Conservation (phyloP, 352 stramenopile genomes). For the Globisporangium rhizosaccharum region DNA sequence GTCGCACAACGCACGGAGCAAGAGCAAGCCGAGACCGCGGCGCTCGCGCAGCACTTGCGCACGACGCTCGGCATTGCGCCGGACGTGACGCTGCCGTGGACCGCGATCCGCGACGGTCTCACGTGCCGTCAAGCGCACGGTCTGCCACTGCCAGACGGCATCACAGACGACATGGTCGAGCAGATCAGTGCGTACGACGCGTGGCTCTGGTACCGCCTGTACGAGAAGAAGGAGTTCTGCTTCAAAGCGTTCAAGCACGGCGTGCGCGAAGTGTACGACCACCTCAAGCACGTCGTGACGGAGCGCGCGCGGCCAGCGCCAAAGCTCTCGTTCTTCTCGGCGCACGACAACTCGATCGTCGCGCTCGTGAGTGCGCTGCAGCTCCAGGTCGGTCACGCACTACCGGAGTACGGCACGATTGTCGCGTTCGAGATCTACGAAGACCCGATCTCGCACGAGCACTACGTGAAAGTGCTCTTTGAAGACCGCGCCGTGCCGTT, state of each 20-base stretch:
- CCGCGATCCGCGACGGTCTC: constrained; percentile 59
- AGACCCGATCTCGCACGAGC: constrained; percentile 28
- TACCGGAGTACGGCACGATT: constrained; percentile 69
- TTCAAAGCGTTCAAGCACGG: constrained; percentile 56
- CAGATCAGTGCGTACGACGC: constrained; percentile 63
- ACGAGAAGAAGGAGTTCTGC: constrained; percentile 54
- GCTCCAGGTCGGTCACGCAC: constrained; percentile 44
- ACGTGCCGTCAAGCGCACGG: constrained; percentile 59
- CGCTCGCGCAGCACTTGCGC: constrained; percentile 30
- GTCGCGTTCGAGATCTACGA: constrained; percentile 71
- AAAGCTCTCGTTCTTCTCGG: constrained; percentile 79
- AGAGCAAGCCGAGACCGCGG: constrained; percentile 28
- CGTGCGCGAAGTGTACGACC: constrained; percentile 49
- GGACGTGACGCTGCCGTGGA: constrained; percentile 60
- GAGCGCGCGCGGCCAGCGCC: constrained; percentile 6
- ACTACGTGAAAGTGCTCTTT: constrained; percentile 58
- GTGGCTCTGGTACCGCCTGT: constrained; percentile 80
- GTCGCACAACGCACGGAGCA: constrained; percentile 20
- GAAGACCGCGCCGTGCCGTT: constrained; percentile 48
- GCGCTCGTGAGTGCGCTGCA: constrained; percentile 63
- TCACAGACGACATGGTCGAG: constrained; percentile 53
- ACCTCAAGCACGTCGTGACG: constrained; percentile 39
- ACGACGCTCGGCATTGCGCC: constrained; percentile 38
- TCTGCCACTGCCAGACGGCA: constrained; percentile 57
- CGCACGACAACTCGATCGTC: constrained; percentile 83